Percentiles rank a stretch among this genome's conserved stretches.
Evolutionary conservation across 441 rosid species (phyloP).

Genomic region (Manihot esculenta): DNA sequence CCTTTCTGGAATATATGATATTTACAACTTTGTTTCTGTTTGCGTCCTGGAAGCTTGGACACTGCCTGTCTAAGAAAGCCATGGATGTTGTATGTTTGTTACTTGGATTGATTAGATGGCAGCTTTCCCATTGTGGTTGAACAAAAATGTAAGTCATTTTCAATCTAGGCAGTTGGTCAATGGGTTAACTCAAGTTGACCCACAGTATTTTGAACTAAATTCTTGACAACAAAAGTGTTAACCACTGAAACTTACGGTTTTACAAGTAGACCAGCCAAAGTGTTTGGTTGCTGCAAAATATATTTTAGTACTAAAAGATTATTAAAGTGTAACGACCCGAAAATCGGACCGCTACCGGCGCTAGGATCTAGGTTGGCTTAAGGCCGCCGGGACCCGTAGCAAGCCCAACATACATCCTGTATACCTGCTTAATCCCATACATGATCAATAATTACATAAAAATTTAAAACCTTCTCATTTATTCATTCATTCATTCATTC

Average conservation of each 20-base stretch:
- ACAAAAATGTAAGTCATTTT: neutral
- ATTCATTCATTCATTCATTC: no score
- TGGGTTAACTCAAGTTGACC: neutral
- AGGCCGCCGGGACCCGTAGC: no score
- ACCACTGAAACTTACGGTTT: neutral
- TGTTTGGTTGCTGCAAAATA: no score
- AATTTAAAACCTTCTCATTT: no score
- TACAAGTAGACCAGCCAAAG: neutral
- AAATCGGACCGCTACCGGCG: no score
- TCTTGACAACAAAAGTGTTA: neutral
- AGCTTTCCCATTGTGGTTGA: neutral
- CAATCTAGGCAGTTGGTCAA: neutral
- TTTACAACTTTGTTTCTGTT: conserved; percentile 2
- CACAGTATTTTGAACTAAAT: neutral
- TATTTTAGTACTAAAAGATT: no score
- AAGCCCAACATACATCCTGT: no score
- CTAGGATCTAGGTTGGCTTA: no score
- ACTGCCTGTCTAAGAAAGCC: neutral
- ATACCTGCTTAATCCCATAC: no score
- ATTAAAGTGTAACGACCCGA: no score
- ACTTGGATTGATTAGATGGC: neutral
- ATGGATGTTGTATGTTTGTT: neutral
- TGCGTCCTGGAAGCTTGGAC: conserved; percentile 8
- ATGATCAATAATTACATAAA: no score
- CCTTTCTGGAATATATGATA: neutral